A percentile compares a stretch with the other conserved stretches of the same genome.
Evolutionary conservation across 2,329 filamentous ascomycete genomes (phyloP).

Genomic region (Sporothrix variecibatus): DNA sequence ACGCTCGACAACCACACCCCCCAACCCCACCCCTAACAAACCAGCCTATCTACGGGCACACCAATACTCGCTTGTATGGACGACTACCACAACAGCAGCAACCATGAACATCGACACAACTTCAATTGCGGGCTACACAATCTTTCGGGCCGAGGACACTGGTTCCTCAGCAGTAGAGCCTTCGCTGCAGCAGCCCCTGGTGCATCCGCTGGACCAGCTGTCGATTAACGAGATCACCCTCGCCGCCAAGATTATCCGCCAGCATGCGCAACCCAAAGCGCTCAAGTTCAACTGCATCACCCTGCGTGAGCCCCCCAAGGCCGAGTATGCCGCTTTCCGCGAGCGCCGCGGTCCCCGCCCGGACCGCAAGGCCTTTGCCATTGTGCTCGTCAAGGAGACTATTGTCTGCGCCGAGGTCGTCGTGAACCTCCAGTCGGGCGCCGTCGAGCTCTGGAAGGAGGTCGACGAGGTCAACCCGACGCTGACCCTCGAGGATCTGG

Average conservation of each 20-base stretch:
- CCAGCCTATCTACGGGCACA: conserved; percentile 9
- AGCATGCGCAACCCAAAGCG: conserved; percentile 66
- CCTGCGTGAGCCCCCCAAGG: conserved; percentile 81
- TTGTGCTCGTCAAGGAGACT: conserved; percentile 77
- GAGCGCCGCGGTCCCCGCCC: conserved; percentile 61
- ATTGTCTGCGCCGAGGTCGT: conserved; percentile 80
- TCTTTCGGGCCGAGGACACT: conserved; percentile 47
- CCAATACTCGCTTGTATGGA: conserved; percentile 29
- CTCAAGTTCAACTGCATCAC: conserved; percentile 87
- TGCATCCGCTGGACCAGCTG: conserved; percentile 53
- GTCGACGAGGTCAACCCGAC: conserved; percentile 79
- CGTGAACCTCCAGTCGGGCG: conserved; percentile 68
- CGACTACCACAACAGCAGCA: conserved; percentile 28
- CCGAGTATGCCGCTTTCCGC: conserved; percentile 79
- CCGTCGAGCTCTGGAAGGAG: conserved; percentile 72
- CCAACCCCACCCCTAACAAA: neutral
- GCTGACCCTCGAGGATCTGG: conserved; percentile 90
- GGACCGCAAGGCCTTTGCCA: conserved; percentile 71
- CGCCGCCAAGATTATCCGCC: conserved; percentile 67
- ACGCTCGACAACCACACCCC: conserved; percentile 1
- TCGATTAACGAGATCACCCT: conserved; percentile 55
- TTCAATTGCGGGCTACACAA: conserved; percentile 49
- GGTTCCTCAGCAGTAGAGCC: conserved; percentile 39
- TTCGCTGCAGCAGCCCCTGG: conserved; percentile 37
- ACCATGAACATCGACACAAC: conserved; percentile 47